These are phyloP conservation scores for Diaporthe citrichinensis DNA, from an alignment of 2,329 filamentous ascomycete genomes.

Conservation along the genomic window DNA sequence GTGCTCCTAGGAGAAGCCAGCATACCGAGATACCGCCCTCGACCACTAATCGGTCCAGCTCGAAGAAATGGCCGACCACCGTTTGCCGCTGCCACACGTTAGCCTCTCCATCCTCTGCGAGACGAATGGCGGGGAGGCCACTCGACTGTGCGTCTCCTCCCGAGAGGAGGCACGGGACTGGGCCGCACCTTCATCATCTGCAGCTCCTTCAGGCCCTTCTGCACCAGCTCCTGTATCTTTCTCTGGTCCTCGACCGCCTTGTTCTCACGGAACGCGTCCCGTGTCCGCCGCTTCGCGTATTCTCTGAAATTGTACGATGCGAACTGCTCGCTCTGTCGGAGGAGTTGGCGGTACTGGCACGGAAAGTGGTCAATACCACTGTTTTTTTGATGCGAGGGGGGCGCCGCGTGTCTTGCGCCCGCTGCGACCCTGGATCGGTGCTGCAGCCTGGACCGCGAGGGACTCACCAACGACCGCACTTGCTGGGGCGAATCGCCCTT, in stretches of 20 bases:
- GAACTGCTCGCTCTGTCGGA: conserved; percentile 90
- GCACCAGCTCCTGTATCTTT: conserved; percentile 87
- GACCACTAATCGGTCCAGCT: conserved; percentile 91
- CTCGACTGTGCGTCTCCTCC: conserved; percentile 9
- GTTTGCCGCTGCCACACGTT: conserved; percentile 83
- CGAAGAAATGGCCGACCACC: conserved; percentile 93
- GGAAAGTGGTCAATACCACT: conserved; percentile 31
- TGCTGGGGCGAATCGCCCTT: conserved; percentile 71
- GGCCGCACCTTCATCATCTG: conserved; percentile 86
- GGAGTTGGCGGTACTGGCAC: conserved; percentile 87
- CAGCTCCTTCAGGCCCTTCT: conserved; percentile 88
- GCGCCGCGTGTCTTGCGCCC: not conserved
- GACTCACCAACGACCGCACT: conserved; percentile 69
- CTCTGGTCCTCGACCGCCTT: conserved; percentile 79
- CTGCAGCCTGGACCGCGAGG: conserved; percentile 40
- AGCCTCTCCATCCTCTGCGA: conserved; percentile 35
- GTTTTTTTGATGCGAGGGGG: conserved; percentile 1
- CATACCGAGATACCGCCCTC: conserved; percentile 86
- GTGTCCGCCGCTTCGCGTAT: conserved; percentile 91
- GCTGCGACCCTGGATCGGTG: not conserved
- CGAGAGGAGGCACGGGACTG: not conserved
- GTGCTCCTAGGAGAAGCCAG: conserved; percentile 41
- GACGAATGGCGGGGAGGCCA: not conserved
- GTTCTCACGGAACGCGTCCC: conserved; percentile 90
- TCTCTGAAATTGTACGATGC: conserved; percentile 97